A percentile compares a stretch with the other conserved stretches of the same genome.
Evolutionary conservation across 2,329 filamentous ascomycete genomes (phyloP).

Genomic region (Cladosporium oxysporum): DNA sequence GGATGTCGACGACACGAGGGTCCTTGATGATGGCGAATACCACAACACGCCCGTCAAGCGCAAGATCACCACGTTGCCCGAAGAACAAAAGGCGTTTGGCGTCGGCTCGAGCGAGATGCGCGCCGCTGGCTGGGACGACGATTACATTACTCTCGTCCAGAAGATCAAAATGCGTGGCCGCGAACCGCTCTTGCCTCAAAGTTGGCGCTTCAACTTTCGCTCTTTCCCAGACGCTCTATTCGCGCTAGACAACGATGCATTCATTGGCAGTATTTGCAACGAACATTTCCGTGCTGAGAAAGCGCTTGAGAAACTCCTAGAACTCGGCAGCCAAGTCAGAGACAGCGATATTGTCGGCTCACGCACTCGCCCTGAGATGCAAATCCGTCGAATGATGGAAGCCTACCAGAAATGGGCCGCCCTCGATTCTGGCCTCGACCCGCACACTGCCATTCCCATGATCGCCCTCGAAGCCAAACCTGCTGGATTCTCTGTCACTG

Average conservation of each 20-base stretch:
- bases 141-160: slow-evolving; percentile 55
- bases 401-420: slow-evolving; percentile 58
- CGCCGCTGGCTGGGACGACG: slow-evolving; percentile 49
- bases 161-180: slow-evolving; percentile 58
- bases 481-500: slow-evolving; percentile 41
- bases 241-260: slow-evolving; percentile 44
- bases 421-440: slow-evolving; percentile 49
- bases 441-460: slow-evolving; percentile 40
- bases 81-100: slow-evolving; percentile 27
- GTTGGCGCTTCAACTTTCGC: slow-evolving; percentile 56
- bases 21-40: slow-evolving; percentile 30
- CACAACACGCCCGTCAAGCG: slow-evolving; percentile 21
- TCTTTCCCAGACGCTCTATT: slow-evolving; percentile 58
- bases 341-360: slow-evolving; percentile 43
- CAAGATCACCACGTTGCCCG: slow-evolving; percentile 27
- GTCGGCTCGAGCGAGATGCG: slow-evolving; percentile 29
- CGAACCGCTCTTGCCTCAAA: slow-evolving; percentile 55
- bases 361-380: slow-evolving; percentile 26
- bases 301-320: slow-evolving; percentile 53
- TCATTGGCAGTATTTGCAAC: slow-evolving; percentile 47
- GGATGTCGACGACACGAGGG: slow-evolving; percentile 21
- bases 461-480: slow-evolving; percentile 49
- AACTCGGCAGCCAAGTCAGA: slow-evolving; percentile 53
- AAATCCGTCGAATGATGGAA: slow-evolving; percentile 31
- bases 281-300: slow-evolving; percentile 54